A percentile compares a stretch with the other conserved stretches of the same genome.
These are phyloP conservation scores for Cercospora sojina DNA, from an alignment of 2,329 filamentous ascomycete genomes.

Conservation along the genomic window DNA sequence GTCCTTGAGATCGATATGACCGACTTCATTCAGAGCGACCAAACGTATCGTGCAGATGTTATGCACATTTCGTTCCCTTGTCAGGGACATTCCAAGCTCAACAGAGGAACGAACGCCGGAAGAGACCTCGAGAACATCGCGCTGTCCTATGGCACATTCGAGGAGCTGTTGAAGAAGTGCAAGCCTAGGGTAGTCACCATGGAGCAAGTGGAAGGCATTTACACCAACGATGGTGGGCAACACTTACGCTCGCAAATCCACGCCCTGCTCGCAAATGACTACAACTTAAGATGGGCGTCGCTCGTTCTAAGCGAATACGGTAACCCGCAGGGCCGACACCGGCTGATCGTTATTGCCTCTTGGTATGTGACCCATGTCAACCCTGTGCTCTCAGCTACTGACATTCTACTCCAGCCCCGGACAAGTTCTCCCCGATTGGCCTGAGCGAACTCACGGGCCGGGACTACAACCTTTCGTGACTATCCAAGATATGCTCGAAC, in stretches of 20 bases:
- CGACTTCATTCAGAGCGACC: background rate
- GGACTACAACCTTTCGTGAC: conserved; percentile 33
- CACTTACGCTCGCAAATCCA: conserved; percentile 54
- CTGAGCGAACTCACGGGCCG: conserved; percentile 41
- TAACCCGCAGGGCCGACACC: conserved; percentile 49
- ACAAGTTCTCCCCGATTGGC: conserved; percentile 66
- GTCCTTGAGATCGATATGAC: background rate
- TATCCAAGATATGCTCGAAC: background rate
- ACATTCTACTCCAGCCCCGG: conserved; percentile 59
- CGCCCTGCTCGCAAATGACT: conserved; percentile 64
- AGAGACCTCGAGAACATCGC: conserved; percentile 69
- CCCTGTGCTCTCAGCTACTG: background rate
- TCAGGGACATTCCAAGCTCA: conserved; percentile 54
- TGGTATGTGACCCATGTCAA: conserved; percentile 43
- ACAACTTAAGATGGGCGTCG: conserved; percentile 68
- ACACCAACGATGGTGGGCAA: conserved; percentile 22
- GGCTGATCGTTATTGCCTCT: conserved; percentile 55
- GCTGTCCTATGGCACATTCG: conserved; percentile 46
- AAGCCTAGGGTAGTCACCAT: conserved; percentile 71
- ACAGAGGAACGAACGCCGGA: conserved; percentile 44
- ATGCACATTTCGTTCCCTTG: background rate
- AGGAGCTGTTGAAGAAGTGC: conserved; percentile 53
- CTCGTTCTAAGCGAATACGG: conserved; percentile 53
- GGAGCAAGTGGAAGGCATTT: conserved; percentile 70
- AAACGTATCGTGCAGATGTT: background rate